phyloP scores from a whole-genome alignment of 1,284 basidiomycete species.

The Rhodotorula glutinis region DNA sequence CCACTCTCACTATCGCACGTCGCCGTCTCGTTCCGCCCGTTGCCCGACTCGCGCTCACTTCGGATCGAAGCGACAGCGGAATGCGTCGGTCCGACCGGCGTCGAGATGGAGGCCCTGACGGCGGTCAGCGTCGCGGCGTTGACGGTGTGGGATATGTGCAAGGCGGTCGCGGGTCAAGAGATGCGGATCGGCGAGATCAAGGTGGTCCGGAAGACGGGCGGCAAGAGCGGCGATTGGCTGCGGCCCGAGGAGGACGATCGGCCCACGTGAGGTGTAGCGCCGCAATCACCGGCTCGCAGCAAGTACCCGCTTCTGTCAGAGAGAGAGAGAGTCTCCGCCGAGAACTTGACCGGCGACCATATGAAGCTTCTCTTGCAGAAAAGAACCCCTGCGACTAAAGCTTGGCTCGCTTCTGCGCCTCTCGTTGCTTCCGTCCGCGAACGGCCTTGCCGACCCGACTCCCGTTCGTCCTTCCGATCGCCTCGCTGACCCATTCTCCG shows the following conservation, averaged over 20 bases:
- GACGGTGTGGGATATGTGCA: slow-evolving; percentile 89
- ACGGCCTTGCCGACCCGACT: slow-evolving; percentile 80
- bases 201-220: slow-evolving; percentile 68
- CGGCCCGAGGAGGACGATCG: background rate
- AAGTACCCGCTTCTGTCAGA: too few relatives aligned
- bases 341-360: too few relatives aligned
- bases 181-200: slow-evolving; percentile 63
- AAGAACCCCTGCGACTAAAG: background rate
- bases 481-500: slow-evolving; percentile 74
- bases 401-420: slow-evolving; percentile 3
- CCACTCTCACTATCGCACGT: slow-evolving; percentile 69
- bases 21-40: slow-evolving; percentile 56
- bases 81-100: slow-evolving; percentile 76
- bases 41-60: slow-evolving; percentile 54
- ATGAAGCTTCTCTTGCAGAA: background rate
- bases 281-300: too few relatives aligned
- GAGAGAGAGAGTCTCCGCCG: too few relatives aligned
- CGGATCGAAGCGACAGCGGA: slow-evolving; percentile 64
- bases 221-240: slow-evolving; percentile 60
- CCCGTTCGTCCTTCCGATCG: slow-evolving; percentile 64
- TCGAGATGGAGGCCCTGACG: slow-evolving; percentile 91
- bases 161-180: slow-evolving; percentile 76
- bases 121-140: slow-evolving; percentile 73
- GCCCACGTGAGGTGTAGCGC: background rate
- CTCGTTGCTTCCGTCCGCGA: slow-evolving; percentile 42